Conservation (phyloP, 2,329 filamentous ascomycete species). For the Penicillium decumbens region DNA sequence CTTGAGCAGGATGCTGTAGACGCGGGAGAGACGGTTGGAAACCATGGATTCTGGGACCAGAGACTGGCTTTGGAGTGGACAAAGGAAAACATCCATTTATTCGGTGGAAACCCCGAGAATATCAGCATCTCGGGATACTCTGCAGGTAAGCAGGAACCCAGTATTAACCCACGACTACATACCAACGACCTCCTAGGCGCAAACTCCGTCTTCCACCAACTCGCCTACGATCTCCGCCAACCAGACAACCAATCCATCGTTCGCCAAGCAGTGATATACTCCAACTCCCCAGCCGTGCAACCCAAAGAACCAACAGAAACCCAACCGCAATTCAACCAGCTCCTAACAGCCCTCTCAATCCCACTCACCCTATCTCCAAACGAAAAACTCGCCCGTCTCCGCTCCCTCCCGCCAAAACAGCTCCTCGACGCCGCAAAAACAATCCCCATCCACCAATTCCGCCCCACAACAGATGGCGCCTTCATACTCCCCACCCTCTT, state of each 20-base stretch:
- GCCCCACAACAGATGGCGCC: constrained; percentile 47
- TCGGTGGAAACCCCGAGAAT: constrained; percentile 48
- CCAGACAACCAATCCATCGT: constrained; percentile 47
- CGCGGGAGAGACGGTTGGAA: constrained; percentile 40
- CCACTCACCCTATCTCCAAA: constrained; percentile 34
- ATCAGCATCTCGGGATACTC: constrained; percentile 56
- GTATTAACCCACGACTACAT: not conserved
- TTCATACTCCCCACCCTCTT: constrained; percentile 48
- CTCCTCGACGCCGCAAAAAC: constrained; percentile 43
- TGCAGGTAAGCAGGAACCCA: constrained; percentile 37
- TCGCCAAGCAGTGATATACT: constrained; percentile 51
- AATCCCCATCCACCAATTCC: constrained; percentile 52
- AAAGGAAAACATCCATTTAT: constrained; percentile 48
- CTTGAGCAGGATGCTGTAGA: constrained; percentile 41
- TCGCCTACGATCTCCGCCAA: constrained; percentile 53
- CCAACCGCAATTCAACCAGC: constrained; percentile 51
- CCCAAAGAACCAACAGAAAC: constrained; percentile 47
- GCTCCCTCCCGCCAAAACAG: constrained; percentile 34
- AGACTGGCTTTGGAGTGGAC: constrained; percentile 55
- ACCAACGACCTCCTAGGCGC: constrained; percentile 35
- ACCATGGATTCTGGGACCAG: constrained; percentile 57
- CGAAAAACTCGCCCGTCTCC: constrained; percentile 47
- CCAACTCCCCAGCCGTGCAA: constrained; percentile 52
- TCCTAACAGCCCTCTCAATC: constrained; percentile 46
- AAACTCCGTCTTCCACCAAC: constrained; percentile 55